These are phyloP conservation scores for Aspergillus fischeri DNA, from an alignment of 2,329 filamentous ascomycete genomes.

Conservation along the genomic window DNA sequence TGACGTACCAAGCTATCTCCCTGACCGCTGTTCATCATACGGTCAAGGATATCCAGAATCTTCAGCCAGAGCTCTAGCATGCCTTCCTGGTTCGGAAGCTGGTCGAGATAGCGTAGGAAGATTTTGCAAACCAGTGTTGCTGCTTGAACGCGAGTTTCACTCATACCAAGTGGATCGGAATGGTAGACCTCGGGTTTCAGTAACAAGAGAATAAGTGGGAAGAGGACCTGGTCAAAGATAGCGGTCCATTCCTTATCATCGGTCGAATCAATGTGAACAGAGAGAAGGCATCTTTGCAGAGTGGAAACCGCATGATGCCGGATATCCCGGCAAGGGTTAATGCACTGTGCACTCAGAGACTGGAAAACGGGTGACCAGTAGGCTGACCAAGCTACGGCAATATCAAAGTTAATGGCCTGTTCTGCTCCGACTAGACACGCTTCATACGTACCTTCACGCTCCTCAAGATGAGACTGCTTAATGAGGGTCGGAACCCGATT, in stretches of 20 bases:
- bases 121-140: conserved; percentile 91
- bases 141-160: conserved; percentile 86
- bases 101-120: conserved; percentile 86
- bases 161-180: conserved; percentile 87
- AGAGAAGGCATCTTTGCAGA: conserved; percentile 79
- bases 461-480: conserved; percentile 87
- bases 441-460: conserved; percentile 62
- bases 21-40: conserved; percentile 92
- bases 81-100: conserved; percentile 78
- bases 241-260: conserved; percentile 90
- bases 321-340: conserved; percentile 90
- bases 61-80: conserved; percentile 89
- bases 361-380: conserved; percentile 97
- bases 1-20: conserved; percentile 71
- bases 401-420: conserved; percentile 8
- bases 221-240: conserved; percentile 90
- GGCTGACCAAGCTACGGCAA: conserved; percentile 74
- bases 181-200: conserved; percentile 94
- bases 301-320: conserved; percentile 82
- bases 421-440: not conserved
- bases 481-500: conserved; percentile 79
- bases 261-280: conserved; percentile 74
- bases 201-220: conserved; percentile 80
- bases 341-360: conserved; percentile 81
- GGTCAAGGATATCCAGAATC: conserved; percentile 91